Evolutionary conservation across 1,284 basidiomycete genomes (phyloP).

Genomic region (Cutaneotrichosporon sp.): DNA sequence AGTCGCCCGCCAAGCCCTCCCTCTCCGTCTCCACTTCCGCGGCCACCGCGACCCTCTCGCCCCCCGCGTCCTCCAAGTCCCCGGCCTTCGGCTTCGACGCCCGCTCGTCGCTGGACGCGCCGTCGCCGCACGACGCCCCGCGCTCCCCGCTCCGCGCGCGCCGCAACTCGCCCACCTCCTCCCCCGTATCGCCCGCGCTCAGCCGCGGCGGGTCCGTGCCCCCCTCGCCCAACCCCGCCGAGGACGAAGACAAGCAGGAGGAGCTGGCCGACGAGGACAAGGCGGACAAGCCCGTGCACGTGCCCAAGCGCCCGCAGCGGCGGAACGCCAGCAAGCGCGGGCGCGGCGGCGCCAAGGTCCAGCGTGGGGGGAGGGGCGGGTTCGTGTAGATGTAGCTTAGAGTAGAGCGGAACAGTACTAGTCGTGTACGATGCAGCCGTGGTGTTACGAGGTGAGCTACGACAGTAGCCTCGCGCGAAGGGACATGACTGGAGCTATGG

Average conservation of each 20-base stretch:
- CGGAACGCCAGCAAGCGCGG: neutral
- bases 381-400: neutral
- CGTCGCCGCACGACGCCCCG: neutral
- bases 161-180: neutral
- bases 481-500: too few relatives aligned
- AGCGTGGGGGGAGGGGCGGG: neutral
- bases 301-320: slow-evolving; percentile 3
- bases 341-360: neutral
- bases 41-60: neutral
- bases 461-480: too few relatives aligned
- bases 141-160: neutral
- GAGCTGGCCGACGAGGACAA: slow-evolving; percentile 1
- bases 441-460: too few relatives aligned
- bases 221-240: neutral
- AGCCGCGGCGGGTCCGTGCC: neutral
- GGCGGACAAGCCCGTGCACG: neutral
- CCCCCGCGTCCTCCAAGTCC: neutral
- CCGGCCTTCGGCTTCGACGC: neutral
- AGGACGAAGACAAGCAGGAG: neutral
- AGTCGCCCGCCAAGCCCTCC: slow-evolving; percentile 1
- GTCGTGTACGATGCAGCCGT: neutral
- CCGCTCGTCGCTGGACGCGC: neutral
- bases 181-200: neutral
- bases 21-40: neutral
- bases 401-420: too few relatives aligned